These are phyloP conservation scores for Agrostemma githago DNA, from an alignment of 148 eudicot genomes.

Conservation along the genomic window DNA sequence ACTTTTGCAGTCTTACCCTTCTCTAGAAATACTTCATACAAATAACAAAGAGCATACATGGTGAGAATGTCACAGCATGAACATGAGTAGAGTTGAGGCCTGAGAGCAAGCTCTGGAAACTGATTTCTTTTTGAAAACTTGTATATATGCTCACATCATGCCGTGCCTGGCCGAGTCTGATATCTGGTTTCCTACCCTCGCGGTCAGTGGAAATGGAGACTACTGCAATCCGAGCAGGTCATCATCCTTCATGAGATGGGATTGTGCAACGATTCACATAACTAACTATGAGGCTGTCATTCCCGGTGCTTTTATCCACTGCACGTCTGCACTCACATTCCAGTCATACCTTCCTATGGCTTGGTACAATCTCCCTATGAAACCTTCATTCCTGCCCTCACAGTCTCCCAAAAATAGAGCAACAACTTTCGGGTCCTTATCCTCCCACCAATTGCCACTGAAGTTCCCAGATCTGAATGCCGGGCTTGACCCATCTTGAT, in stretches of 20 bases:
- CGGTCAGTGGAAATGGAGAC: background rate
- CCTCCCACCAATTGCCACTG: conserved; percentile 38
- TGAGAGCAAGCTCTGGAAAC: background rate
- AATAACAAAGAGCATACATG: background rate
- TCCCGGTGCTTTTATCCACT: conserved; percentile 30
- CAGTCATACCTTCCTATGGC: conserved; percentile 29
- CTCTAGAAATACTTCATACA: background rate
- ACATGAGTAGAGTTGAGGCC: background rate
- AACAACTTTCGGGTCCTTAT: conserved; percentile 31
- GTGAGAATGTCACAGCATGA: background rate
- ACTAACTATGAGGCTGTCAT: conserved; percentile 16
- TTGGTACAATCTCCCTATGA: conserved; percentile 48
- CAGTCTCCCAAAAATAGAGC: conserved; percentile 41
- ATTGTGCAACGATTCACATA: conserved; percentile 23
- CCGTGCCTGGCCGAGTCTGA: background rate
- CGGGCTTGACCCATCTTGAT: background rate
- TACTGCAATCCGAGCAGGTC: background rate
- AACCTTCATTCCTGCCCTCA: conserved; percentile 38
- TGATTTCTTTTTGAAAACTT: background rate
- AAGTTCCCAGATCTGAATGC: conserved; percentile 11
- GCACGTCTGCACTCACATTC: conserved; percentile 22
- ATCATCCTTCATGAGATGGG: background rate
- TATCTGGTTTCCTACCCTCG: background rate
- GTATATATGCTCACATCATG: background rate
- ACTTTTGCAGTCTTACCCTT: too few species aligned